Evolutionary conservation across 2,329 filamentous ascomycete species (phyloP).

Genomic region (Colletotrichum sp.): DNA sequence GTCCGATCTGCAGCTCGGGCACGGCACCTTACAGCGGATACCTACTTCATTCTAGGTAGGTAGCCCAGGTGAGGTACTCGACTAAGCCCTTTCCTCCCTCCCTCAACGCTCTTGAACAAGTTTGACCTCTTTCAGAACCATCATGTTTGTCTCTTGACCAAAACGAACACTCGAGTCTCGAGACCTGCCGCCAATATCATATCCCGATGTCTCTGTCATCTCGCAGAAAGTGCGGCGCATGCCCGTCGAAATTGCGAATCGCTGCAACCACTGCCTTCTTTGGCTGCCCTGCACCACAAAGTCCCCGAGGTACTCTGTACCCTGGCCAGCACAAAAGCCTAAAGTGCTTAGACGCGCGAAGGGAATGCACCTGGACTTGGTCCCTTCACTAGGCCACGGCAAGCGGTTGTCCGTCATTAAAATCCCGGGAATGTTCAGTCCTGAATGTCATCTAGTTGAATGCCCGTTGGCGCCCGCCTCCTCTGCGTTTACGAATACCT

Average conservation of each 20-base stretch:
- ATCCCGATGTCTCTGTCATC: slow-evolving; percentile 13
- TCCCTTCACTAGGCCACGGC: background rate
- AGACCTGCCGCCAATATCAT: background rate
- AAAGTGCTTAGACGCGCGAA: background rate
- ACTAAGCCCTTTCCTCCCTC: background rate
- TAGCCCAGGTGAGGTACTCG: background rate
- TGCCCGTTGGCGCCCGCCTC: background rate
- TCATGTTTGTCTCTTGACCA: background rate
- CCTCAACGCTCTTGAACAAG: background rate
- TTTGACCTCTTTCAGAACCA: background rate
- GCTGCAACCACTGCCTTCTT: background rate
- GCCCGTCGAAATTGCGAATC: slow-evolving; percentile 16
- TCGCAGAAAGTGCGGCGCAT: slow-evolving; percentile 8
- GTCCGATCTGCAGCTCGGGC: background rate
- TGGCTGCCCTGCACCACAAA: background rate
- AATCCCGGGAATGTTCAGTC: slow-evolving; percentile 1
- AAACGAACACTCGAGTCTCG: background rate
- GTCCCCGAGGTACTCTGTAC: background rate
- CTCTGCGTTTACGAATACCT: background rate
- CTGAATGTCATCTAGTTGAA: background rate
- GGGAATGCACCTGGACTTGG: background rate
- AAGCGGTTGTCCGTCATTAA: background rate
- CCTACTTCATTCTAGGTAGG: background rate
- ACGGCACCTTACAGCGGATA: background rate
- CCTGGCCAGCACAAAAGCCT: background rate